phyloP scores from a whole-genome alignment of 768 basidiomycete species.

The Pleurotus djamor region DNA sequence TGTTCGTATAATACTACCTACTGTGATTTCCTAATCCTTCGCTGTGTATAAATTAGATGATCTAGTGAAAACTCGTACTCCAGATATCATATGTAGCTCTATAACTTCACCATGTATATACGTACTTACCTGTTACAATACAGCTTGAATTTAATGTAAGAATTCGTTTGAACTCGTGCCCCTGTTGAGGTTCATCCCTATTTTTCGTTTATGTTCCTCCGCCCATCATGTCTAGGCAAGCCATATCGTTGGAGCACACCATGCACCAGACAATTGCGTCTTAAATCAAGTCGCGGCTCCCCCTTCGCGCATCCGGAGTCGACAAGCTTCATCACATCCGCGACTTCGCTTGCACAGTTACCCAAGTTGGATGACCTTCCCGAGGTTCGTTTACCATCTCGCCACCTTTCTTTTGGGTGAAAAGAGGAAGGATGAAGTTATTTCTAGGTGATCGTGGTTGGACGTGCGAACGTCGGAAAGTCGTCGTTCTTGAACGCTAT shows the following conservation, averaged over 20 bases:
- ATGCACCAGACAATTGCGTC: background rate
- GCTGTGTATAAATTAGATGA: background rate
- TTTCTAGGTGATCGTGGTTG: conserved; percentile 51
- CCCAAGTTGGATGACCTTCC: conserved; percentile 39
- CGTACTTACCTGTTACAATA: background rate
- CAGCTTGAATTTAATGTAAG: background rate
- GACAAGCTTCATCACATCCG: conserved; percentile 38
- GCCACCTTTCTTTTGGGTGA: background rate
- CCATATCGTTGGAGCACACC: too few relatives aligned
- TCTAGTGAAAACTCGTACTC: background rate
- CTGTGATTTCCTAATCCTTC: background rate
- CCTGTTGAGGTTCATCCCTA: too few relatives aligned
- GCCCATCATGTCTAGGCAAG: too few relatives aligned
- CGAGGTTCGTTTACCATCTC: conserved; percentile 29
- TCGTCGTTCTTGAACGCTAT: conserved; percentile 73
- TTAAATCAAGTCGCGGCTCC: background rate
- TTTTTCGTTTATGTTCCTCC: too few relatives aligned
- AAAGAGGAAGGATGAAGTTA: background rate
- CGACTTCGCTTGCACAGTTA: conserved; percentile 31
- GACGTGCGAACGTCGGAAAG: conserved; percentile 79
- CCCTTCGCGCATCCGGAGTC: conserved; percentile 24
- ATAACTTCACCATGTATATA: background rate
- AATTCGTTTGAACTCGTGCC: too few relatives aligned
- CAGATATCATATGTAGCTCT: background rate
- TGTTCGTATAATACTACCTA: too few relatives aligned